Evolutionary conservation across 257 asterid species (phyloP).

Genomic region (Capsicum chinense): DNA sequence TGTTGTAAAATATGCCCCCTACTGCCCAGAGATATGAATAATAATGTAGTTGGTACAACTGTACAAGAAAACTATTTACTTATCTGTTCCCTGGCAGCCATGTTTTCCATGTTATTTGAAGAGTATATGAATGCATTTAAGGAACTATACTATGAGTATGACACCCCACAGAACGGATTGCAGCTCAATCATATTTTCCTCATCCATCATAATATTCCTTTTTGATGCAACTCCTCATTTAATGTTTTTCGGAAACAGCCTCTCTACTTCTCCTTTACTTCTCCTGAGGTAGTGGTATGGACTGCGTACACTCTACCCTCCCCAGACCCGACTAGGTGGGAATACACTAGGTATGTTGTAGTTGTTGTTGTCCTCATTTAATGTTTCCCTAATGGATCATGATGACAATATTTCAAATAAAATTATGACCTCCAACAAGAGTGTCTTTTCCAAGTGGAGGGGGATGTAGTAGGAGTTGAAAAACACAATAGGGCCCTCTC

Average conservation of each 20-base stretch:
- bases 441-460: background rate
- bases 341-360: too few relatives aligned
- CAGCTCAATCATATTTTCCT: background rate
- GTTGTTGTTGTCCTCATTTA: background rate
- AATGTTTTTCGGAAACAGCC: background rate
- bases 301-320: too few relatives aligned
- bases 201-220: constrained; percentile 5
- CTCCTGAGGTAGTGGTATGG: too few relatives aligned
- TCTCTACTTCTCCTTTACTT: too few relatives aligned
- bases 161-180: constrained; percentile 5
- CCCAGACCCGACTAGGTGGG: too few relatives aligned
- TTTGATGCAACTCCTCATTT: constrained; percentile 11
- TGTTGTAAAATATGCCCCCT: background rate
- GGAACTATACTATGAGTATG: background rate
- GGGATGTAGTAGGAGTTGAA: background rate
- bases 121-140: background rate
- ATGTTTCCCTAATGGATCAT: constrained; percentile 21
- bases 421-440: constrained; percentile 23
- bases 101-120: background rate
- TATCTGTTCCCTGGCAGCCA: background rate
- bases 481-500: background rate
- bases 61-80: background rate
- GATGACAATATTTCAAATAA: constrained; percentile 6
- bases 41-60: constrained; percentile 6
- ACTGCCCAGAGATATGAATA: background rate